These are phyloP conservation scores for Ustilago esculenta DNA, from an alignment of 1,284 basidiomycete species.

Conservation along the genomic window DNA sequence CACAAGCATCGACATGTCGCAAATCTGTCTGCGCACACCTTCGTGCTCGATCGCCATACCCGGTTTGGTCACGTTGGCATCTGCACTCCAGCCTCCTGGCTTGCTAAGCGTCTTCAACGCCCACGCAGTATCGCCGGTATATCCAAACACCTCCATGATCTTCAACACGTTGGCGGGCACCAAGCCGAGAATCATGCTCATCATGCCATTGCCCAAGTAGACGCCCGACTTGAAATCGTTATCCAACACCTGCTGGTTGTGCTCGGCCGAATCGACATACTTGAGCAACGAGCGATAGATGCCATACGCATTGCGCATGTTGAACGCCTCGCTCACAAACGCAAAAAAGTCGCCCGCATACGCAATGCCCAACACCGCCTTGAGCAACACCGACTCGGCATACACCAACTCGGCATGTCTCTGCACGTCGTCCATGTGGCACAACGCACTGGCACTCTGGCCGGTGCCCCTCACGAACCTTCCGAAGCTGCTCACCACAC, in stretches of 20 bases:
- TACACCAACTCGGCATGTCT: constrained; percentile 64
- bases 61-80: constrained; percentile 41
- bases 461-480: constrained; percentile 64
- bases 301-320: constrained; percentile 66
- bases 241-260: constrained; percentile 46
- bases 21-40: constrained; percentile 54
- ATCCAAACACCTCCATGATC: constrained; percentile 67
- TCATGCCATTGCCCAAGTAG: constrained; percentile 64
- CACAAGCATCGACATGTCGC: constrained; percentile 64
- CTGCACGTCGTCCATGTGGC: constrained; percentile 62
- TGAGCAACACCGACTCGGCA: constrained; percentile 62
- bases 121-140: constrained; percentile 58
- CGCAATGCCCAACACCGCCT: constrained; percentile 63
- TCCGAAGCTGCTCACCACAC: constrained; percentile 55
- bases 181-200: constrained; percentile 65
- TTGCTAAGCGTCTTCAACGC: constrained; percentile 58
- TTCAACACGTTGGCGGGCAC: constrained; percentile 65
- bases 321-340: constrained; percentile 64
- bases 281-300: constrained; percentile 64
- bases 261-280: constrained; percentile 63
- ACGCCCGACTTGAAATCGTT: constrained; percentile 65
- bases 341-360: constrained; percentile 65
- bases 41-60: constrained; percentile 43
- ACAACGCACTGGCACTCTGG: constrained; percentile 49
- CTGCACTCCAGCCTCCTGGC: constrained; percentile 55